phyloP scores from a whole-genome alignment of 2,329 filamentous ascomycete species.

The Coniella vitis region DNA sequence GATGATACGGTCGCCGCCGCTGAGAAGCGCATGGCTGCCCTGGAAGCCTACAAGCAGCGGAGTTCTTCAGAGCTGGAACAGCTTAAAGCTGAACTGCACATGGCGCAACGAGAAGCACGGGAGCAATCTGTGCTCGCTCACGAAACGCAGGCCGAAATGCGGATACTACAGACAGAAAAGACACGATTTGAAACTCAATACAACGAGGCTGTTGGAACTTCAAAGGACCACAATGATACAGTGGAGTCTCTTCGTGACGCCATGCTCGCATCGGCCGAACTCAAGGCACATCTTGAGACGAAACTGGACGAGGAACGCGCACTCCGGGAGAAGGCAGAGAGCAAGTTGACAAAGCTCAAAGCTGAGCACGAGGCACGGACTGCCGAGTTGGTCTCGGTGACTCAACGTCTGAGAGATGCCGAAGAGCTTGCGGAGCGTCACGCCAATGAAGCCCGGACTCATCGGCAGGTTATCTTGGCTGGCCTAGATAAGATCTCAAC shows the following conservation, averaged over 20 bases:
- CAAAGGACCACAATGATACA: slow-evolving; percentile 62
- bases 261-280: slow-evolving; percentile 71
- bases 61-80: slow-evolving; percentile 80
- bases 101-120: slow-evolving; percentile 67
- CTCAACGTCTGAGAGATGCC: slow-evolving; percentile 70
- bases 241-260: slow-evolving; percentile 72
- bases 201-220: slow-evolving; percentile 57
- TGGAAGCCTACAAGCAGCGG: slow-evolving; percentile 78
- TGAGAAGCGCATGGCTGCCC: slow-evolving; percentile 73
- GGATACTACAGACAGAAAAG: slow-evolving; percentile 80
- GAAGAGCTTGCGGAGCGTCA: slow-evolving; percentile 86
- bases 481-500: slow-evolving; percentile 70
- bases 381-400: slow-evolving; percentile 67
- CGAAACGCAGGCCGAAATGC: slow-evolving; percentile 67
- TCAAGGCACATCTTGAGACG: slow-evolving; percentile 67
- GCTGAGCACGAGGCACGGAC: slow-evolving; percentile 76
- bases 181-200: slow-evolving; percentile 65
- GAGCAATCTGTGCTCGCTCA: slow-evolving; percentile 73
- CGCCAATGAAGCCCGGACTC: slow-evolving; percentile 77
- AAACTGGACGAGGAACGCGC: slow-evolving; percentile 77
- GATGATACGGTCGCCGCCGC: slow-evolving; percentile 82
- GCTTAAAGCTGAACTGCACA: slow-evolving; percentile 77
- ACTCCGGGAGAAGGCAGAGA: slow-evolving; percentile 68
- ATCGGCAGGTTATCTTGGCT: slow-evolving; percentile 73
- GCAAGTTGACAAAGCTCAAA: slow-evolving; percentile 68